These are phyloP conservation scores for Hygrophila difformis DNA, from an alignment of 257 asterid species.

Conservation along the genomic window DNA sequence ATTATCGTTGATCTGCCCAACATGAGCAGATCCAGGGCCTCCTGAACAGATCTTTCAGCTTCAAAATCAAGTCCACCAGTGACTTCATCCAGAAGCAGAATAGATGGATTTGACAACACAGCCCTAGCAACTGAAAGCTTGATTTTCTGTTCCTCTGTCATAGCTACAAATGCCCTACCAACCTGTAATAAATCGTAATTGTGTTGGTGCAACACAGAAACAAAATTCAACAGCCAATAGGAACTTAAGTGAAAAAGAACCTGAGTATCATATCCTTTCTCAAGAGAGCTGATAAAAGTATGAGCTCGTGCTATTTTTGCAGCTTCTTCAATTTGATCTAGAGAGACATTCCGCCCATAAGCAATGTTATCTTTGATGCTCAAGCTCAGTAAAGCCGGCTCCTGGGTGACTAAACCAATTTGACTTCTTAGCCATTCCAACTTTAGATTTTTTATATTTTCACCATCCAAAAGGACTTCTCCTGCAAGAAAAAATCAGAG, in stretches of 20 bases:
- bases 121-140: constrained; percentile 98
- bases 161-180: constrained; percentile 71
- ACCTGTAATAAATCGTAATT: constrained; percentile 40
- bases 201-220: constrained; percentile 9
- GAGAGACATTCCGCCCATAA: constrained; percentile 84
- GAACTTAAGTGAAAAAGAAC: constrained; percentile 27
- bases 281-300: constrained; percentile 89
- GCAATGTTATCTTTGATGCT: constrained; percentile 94
- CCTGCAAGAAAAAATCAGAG: constrained; percentile 40
- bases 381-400: constrained; percentile 95
- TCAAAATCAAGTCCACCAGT: constrained; percentile 99
- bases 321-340: constrained; percentile 97
- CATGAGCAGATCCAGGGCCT: constrained; percentile 94
- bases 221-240: constrained; percentile 12
- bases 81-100: constrained; percentile 94
- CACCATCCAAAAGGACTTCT: constrained; percentile 98
- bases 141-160: constrained; percentile 97
- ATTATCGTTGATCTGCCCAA: constrained; percentile 95
- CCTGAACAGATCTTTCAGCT: constrained; percentile 96
- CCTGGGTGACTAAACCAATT: constrained; percentile 98
- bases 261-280: constrained; percentile 92
- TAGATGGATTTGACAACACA: constrained; percentile 89
- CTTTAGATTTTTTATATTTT: constrained; percentile 87
- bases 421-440: constrained; percentile 97
- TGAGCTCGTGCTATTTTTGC: constrained; percentile 99